Evolutionary conservation across 352 stramenopile species (phyloP), one percentile per base, ranked within the genome.

Genomic region (Pythium chondricola): DNA sequence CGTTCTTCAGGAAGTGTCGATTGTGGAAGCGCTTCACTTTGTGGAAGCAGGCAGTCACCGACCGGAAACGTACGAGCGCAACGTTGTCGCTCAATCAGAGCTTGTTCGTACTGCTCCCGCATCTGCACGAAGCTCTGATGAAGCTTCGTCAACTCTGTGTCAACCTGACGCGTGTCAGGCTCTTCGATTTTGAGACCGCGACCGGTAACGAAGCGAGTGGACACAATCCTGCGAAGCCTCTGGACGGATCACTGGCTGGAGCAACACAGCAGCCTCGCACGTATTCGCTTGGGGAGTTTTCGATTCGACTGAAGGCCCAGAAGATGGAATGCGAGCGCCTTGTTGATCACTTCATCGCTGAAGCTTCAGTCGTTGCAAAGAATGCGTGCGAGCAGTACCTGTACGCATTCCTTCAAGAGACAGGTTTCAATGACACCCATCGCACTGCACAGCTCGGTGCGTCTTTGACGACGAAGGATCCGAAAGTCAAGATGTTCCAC

Each of bases 1-100:
- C 74, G 6, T 97, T 97, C 64, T 97, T 97, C 60, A 74, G 69
- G 36, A 75, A 78, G 16, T 97, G 96, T 68, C 75, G 78, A 6
- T 36, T 72, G 17, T 98, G 91, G 91, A 98, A 98, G 53, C 73
- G 63, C 21, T 98, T 97, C 51, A 71, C 53, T 5, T 62, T 91
- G 14, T 98, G 92, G 92, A 91, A 88, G 29, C 73, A 72, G 47
- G 63, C 67, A 25, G 48, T 98, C 24, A 85, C 72, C 24, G 42
- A 66, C 0, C 51, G 57, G 36, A 85, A 74, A 61, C 80, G 56
- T 14, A 48, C 46, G 14, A 53, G 67, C 18, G 69, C 52, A 9
- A 48, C 61, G 10, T 25, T 71, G 0, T 70, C 64, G 3, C 58
- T 97, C 2, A 80, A 75, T n/a, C 71, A 75, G 38, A 79, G 84